phyloP scores from a whole-genome alignment of 2,329 filamentous ascomycete species.

The Zopfia rhizophila region DNA sequence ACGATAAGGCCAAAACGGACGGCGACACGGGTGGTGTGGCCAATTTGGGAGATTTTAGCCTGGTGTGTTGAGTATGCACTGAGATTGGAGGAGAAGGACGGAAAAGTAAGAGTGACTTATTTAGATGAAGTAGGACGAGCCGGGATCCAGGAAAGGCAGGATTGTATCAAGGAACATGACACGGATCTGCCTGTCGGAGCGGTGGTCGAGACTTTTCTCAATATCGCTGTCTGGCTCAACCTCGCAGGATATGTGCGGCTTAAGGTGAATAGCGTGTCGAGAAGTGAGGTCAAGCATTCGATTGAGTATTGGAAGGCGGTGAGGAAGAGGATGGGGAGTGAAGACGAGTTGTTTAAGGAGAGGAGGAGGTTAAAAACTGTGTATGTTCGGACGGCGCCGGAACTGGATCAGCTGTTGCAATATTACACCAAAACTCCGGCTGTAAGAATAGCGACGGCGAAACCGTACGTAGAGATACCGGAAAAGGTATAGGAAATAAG shows the following conservation, averaged over 20 bases:
- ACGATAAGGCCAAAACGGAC: slow-evolving; percentile 22
- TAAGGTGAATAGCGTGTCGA: slow-evolving; percentile 30
- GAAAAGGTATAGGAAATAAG: slow-evolving; percentile 32
- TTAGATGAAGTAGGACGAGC: slow-evolving; percentile 28
- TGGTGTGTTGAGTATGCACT: slow-evolving; percentile 33
- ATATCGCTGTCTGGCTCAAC: slow-evolving; percentile 38
- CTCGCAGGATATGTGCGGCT: slow-evolving; percentile 30
- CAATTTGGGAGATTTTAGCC: slow-evolving; percentile 33
- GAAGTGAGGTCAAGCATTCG: slow-evolving; percentile 34
- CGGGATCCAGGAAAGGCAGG: no score
- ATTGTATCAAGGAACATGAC: no score
- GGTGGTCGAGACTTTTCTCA: slow-evolving; percentile 25
- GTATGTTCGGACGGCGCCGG: slow-evolving; percentile 21
- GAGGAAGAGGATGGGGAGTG: slow-evolving; percentile 26
- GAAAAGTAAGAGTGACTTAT: slow-evolving; percentile 35
- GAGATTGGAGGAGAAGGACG: slow-evolving; percentile 22
- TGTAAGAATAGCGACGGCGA: slow-evolving; percentile 32
- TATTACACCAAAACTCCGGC: slow-evolving; percentile 39
- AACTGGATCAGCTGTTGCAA: slow-evolving; percentile 30
- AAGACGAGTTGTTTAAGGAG: slow-evolving; percentile 30
- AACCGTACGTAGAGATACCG: slow-evolving; percentile 26
- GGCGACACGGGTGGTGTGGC: no score
- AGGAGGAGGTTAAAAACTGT: slow-evolving; percentile 25
- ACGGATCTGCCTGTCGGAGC: slow-evolving; percentile 11
- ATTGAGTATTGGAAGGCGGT: slow-evolving; percentile 35